Conservation (phyloP, 805 yeast species). For the Yarrowia yakushimensis region DNA sequence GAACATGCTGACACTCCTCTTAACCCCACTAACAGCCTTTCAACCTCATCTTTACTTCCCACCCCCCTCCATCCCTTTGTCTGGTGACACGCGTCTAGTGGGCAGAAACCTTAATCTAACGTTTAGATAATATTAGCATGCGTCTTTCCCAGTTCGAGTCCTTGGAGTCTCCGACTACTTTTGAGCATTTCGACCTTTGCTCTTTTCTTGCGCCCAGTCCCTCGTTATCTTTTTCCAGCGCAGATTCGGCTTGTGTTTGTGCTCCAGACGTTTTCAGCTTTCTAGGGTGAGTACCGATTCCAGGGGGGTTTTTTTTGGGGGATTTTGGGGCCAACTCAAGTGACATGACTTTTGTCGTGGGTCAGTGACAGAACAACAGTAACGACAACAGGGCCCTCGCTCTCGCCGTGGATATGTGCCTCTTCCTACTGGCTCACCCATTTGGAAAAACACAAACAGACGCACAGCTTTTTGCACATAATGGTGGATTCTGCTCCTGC, state of each 20-base stretch:
- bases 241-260: too few species aligned
- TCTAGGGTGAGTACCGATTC: slow-evolving; percentile 18
- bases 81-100: slow-evolving; percentile 13
- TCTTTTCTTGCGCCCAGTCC: background rate
- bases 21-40: background rate
- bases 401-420: too few species aligned
- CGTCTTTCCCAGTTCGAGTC: slow-evolving; percentile 16
- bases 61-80: too few species aligned
- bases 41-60: background rate
- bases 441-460: background rate
- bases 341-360: too few species aligned
- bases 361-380: too few species aligned
- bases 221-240: background rate
- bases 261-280: slow-evolving; percentile 1
- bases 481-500: background rate
- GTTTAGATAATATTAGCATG: slow-evolving; percentile 13
- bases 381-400: too few species aligned
- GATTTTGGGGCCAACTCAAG: too few species aligned
- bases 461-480: background rate
- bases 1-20: background rate
- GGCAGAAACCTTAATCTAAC: slow-evolving; percentile 9
- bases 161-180: background rate
- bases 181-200: background rate
- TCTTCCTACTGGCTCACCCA: too few species aligned
- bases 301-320: too few species aligned